Evolutionary conservation across 768 basidiomycete genomes (phyloP).

Genomic region (Tylopilus sp.): DNA sequence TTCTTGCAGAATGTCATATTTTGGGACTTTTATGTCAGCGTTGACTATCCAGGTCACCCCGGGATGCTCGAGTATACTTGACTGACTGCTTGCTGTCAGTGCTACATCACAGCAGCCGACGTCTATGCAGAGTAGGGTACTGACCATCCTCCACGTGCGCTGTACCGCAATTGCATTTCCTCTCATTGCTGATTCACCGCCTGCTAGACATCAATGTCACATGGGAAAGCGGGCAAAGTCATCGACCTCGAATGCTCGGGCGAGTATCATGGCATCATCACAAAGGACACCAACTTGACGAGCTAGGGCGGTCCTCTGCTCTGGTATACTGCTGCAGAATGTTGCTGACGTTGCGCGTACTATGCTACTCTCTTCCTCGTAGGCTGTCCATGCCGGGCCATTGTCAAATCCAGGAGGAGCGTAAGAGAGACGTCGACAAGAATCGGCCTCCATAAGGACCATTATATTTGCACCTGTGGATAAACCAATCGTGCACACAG

Average conservation of each 20-base stretch:
- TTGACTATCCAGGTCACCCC: slow-evolving; percentile 36
- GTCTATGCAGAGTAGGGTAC: slow-evolving; percentile 36
- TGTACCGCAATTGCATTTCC: slow-evolving; percentile 18
- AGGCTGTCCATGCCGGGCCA: background rate
- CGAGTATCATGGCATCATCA: slow-evolving; percentile 37
- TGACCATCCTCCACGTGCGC: slow-evolving; percentile 42
- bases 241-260: slow-evolving; percentile 41
- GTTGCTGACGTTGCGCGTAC: slow-evolving; percentile 29
- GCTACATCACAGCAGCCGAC: slow-evolving; percentile 34
- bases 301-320: slow-evolving; percentile 31
- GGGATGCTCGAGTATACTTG: background rate
- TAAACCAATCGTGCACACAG: too few relatives aligned
- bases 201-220: slow-evolving; percentile 36
- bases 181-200: background rate
- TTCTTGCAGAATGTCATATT: slow-evolving; percentile 21
- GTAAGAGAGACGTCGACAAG: too few relatives aligned
- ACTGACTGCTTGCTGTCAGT: slow-evolving; percentile 22
- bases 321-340: slow-evolving; percentile 36
- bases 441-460: too few relatives aligned
- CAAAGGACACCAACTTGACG: slow-evolving; percentile 21
- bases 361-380: slow-evolving; percentile 5
- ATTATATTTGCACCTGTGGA: too few relatives aligned
- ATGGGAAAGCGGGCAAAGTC: slow-evolving; percentile 33
- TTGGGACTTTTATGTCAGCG: slow-evolving; percentile 32
- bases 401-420: background rate